phyloP scores from a whole-genome alignment of 2,329 filamentous ascomycete species.

The Coniochaeta prunicola region DNA sequence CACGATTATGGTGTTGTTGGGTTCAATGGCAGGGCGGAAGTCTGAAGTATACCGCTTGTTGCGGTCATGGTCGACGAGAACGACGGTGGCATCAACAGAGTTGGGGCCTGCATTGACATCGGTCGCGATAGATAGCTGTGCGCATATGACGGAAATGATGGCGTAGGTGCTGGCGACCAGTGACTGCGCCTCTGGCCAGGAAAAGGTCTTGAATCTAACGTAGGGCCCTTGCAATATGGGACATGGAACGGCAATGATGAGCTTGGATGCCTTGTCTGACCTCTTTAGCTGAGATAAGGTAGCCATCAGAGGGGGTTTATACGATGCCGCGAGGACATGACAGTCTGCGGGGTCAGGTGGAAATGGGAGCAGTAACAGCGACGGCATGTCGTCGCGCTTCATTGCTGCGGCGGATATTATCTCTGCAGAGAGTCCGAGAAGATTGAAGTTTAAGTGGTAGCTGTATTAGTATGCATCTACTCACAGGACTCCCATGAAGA shows the following conservation, averaged over 20 bases:
- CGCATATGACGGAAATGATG: conserved; percentile 66
- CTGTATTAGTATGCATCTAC: too few relatives aligned
- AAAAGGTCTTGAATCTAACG: conserved; percentile 41
- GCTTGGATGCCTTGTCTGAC: conserved; percentile 24
- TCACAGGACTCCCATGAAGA: too few relatives aligned
- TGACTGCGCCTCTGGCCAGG: conserved; percentile 65
- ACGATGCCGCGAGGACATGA: conserved; percentile 48
- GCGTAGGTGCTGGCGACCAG: conserved; percentile 72
- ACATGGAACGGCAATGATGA: conserved; percentile 53
- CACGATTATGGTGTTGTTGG: conserved; percentile 38
- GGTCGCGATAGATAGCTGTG: conserved; percentile 51
- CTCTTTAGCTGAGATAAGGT: conserved; percentile 42
- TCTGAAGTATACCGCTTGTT: conserved; percentile 23
- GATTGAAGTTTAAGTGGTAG: too few relatives aligned
- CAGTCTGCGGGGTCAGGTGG: conserved; percentile 50
- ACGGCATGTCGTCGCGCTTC: conserved; percentile 33
- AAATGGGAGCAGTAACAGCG: conserved; percentile 56
- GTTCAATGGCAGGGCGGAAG: conserved; percentile 27
- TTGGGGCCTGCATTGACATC: conserved; percentile 52
- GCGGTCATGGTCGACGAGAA: conserved; percentile 60
- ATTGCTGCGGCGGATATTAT: conserved; percentile 7
- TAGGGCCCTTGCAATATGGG: conserved; percentile 50
- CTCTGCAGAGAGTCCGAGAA: background rate
- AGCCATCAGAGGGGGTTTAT: conserved; percentile 49
- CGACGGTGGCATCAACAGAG: conserved; percentile 67